Evolutionary conservation across 2,329 filamentous ascomycete species (phyloP).

Genomic region (Didymella glomerata): DNA sequence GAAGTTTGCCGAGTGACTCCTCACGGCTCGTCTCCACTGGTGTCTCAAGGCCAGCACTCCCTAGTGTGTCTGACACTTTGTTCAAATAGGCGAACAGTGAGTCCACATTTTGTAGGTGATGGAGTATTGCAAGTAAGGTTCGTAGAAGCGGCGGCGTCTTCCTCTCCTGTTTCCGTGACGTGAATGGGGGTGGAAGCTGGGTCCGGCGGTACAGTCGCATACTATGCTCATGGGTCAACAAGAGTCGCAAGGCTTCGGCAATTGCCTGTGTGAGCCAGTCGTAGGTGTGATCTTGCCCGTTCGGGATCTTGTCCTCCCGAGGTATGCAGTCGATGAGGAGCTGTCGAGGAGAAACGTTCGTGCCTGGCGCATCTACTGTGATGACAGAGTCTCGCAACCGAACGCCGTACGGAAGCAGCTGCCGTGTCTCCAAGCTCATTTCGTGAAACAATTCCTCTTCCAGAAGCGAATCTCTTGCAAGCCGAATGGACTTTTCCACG

Average conservation of each 20-base stretch:
- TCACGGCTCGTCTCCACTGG: slow-evolving; percentile 39
- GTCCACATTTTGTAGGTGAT: slow-evolving; percentile 56
- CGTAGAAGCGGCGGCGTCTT: slow-evolving; percentile 67
- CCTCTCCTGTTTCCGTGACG: slow-evolving; percentile 58
- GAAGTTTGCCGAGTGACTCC: slow-evolving; percentile 40
- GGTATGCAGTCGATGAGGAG: slow-evolving; percentile 74
- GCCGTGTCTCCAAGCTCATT: slow-evolving; percentile 80
- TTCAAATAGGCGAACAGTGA: slow-evolving; percentile 49
- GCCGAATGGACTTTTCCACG: slow-evolving; percentile 73
- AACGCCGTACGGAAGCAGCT: slow-evolving; percentile 75
- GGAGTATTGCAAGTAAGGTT: slow-evolving; percentile 63
- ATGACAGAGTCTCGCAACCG: slow-evolving; percentile 63
- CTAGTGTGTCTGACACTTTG: slow-evolving; percentile 30
- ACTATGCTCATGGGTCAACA: slow-evolving; percentile 81
- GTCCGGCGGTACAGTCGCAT: slow-evolving; percentile 75
- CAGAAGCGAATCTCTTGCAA: slow-evolving; percentile 80
- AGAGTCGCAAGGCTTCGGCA: slow-evolving; percentile 73
- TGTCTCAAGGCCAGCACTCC: slow-evolving; percentile 43
- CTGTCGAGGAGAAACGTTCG: slow-evolving; percentile 58
- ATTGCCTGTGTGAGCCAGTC: slow-evolving; percentile 69
- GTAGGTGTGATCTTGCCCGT: slow-evolving; percentile 36
- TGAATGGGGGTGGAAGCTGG: slow-evolving; percentile 66
- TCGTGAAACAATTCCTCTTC: slow-evolving; percentile 92
- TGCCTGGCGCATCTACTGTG: slow-evolving; percentile 37
- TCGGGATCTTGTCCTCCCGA: slow-evolving; percentile 58